Conservation (phyloP, 1,284 basidiomycete species). For the Melampsora larici-populina region DNA sequence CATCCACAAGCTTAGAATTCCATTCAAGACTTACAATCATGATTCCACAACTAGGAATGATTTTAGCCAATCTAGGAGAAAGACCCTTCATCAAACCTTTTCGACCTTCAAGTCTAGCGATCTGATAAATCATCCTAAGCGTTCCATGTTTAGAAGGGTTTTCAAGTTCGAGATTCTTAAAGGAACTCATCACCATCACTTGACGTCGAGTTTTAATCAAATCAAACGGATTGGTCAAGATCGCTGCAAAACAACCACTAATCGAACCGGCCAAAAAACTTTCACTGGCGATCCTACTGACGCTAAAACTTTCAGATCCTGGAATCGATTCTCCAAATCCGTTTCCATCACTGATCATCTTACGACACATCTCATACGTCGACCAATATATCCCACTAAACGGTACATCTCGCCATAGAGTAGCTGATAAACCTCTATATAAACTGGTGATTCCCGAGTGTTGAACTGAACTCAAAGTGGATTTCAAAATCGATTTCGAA, state of each 20-base stretch:
- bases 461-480: conserved; percentile 46
- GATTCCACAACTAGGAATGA: conserved; percentile 96
- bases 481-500: conserved; percentile 29
- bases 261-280: conserved; percentile 35
- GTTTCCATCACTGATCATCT: conserved; percentile 52
- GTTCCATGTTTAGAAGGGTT: conserved; percentile 53
- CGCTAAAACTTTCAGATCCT: not conserved
- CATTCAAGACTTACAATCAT: conserved; percentile 70
- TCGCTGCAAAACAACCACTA: conserved; percentile 64
- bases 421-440: conserved; percentile 86
- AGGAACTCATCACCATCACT: no score
- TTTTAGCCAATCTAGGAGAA: conserved; percentile 84
- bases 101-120: conserved; percentile 73
- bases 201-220: conserved; percentile 92
- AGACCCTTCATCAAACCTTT: conserved; percentile 79
- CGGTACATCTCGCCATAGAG: conserved; percentile 93
- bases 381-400: conserved; percentile 90
- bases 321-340: conserved; percentile 31
- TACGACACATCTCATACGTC: conserved; percentile 55
- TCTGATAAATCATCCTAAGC: conserved; percentile 65
- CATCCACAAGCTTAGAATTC: no score
- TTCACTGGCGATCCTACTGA: conserved; percentile 43
- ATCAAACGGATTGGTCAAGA: conserved; percentile 92
- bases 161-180: not conserved
- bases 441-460: conserved; percentile 68